phyloP scores from a whole-genome alignment of 2,329 filamentous ascomycete species.

The Coniochaeta sp. region DNA sequence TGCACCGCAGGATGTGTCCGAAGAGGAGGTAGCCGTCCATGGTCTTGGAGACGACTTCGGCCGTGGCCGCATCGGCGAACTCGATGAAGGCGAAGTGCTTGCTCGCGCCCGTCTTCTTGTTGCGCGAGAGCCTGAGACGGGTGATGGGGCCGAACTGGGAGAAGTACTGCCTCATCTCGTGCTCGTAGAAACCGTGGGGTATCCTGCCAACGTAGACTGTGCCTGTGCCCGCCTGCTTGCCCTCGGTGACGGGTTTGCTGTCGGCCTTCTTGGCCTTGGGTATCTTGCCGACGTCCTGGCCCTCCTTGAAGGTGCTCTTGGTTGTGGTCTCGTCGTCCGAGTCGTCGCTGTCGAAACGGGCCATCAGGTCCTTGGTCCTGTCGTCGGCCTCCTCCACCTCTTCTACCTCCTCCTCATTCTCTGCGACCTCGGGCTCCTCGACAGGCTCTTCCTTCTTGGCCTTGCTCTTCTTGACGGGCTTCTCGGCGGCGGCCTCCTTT shows the following conservation, averaged over 20 bases:
- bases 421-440: slow-evolving; percentile 6
- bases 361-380: slow-evolving; percentile 17
- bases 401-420: slow-evolving; percentile 6
- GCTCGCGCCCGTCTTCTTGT: slow-evolving; percentile 82
- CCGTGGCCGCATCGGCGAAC: slow-evolving; percentile 70
- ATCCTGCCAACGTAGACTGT: slow-evolving; percentile 80
- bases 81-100: slow-evolving; percentile 96
- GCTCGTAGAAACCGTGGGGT: slow-evolving; percentile 79
- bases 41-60: slow-evolving; percentile 84
- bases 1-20: slow-evolving; percentile 86
- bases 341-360: slow-evolving; percentile 16
- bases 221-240: slow-evolving; percentile 52
- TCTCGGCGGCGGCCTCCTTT: slow-evolving; percentile 5
- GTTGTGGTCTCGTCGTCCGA: slow-evolving; percentile 10
- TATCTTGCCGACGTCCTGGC: slow-evolving; percentile 29
- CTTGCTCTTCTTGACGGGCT: no score
- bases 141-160: slow-evolving; percentile 83
- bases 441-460: slow-evolving; percentile 5
- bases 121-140: slow-evolving; percentile 76
- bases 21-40: slow-evolving; percentile 98
- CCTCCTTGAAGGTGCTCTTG: slow-evolving; percentile 18
- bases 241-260: slow-evolving; percentile 19
- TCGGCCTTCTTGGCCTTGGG: slow-evolving; percentile 38
- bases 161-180: slow-evolving; percentile 91
- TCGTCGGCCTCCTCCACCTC: slow-evolving; percentile 17